A percentile compares a stretch with the other conserved stretches of the same genome.
Evolutionary conservation across 2,329 filamentous ascomycete genomes (phyloP).

Genomic region (Amylocarpus encephaloides): DNA sequence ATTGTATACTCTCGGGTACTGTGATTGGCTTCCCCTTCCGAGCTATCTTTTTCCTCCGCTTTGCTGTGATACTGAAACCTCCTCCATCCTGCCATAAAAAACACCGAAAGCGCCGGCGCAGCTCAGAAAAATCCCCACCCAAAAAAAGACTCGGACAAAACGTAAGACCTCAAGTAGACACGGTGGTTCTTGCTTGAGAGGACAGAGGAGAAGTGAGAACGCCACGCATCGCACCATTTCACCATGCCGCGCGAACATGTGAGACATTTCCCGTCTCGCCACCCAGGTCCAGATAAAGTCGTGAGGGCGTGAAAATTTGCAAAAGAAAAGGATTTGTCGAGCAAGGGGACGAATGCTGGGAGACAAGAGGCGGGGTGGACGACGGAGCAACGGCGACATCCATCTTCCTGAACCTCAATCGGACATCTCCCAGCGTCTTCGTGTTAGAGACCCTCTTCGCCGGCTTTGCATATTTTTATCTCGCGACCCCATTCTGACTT

Average conservation of each 20-base stretch:
- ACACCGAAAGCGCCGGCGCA: not conserved
- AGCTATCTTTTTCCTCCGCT: not conserved
- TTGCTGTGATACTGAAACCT: not conserved
- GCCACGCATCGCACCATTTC: not conserved
- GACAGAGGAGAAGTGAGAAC: not conserved
- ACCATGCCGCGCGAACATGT: not conserved
- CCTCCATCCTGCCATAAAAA: not conserved
- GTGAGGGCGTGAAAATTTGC: constrained; percentile 3
- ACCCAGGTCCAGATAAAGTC: constrained; percentile 1
- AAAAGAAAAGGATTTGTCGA: not conserved
- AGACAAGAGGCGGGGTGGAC: constrained; percentile 6
- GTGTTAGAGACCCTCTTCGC: constrained; percentile 81
- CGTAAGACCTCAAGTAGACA: not conserved
- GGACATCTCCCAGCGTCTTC: constrained; percentile 12
- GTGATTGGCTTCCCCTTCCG: constrained; percentile 6
- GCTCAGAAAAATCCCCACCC: not conserved
- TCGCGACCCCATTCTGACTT: constrained; percentile 98
- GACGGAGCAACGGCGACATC: constrained; percentile 9
- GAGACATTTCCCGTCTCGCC: not conserved
- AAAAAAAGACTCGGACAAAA: constrained; percentile 1
- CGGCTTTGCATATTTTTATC: constrained; percentile 94
- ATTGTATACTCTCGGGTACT: constrained; percentile 3
- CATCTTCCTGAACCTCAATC: constrained; percentile 12
- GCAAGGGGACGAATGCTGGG: constrained; percentile 1
- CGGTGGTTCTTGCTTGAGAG: not conserved